These are phyloP conservation scores for Boehmeria nivea DNA, from an alignment of 306 rosid genomes.

Conservation along the genomic window DNA sequence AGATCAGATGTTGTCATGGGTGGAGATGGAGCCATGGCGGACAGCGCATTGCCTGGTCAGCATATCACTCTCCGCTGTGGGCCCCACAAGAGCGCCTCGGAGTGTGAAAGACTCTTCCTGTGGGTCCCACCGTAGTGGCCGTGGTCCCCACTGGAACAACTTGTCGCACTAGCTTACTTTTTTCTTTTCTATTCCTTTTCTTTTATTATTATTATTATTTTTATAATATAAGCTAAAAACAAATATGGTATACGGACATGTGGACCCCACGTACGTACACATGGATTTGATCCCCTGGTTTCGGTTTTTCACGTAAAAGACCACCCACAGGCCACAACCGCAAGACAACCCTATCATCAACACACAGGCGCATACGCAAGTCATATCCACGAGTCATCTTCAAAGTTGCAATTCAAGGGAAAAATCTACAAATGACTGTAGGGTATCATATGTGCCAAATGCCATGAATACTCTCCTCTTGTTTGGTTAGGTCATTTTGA, in stretches of 20 bases:
- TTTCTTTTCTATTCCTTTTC: not conserved
- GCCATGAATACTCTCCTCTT: no score
- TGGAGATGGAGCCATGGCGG: slow-evolving; percentile 21
- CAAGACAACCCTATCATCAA: no score
- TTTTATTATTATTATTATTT: no score
- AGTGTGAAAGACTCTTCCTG: slow-evolving; percentile 1
- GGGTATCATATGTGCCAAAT: no score
- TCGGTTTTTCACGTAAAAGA: not conserved
- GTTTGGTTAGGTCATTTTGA: no score
- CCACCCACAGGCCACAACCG: no score
- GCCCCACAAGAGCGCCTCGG: not conserved
- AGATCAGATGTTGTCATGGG: not conserved
- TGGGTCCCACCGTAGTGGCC: slow-evolving; percentile 8
- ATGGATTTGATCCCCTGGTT: not conserved
- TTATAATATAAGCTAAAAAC: not conserved
- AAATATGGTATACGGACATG: not conserved
- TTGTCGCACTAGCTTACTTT: not conserved
- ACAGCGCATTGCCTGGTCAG: slow-evolving; percentile 26
- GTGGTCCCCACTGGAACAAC: not conserved
- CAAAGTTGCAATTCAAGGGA: no score
- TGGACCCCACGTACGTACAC: no score
- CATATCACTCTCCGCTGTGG: slow-evolving; percentile 10
- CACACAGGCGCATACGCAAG: no score
- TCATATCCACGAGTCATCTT: no score
- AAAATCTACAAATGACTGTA: no score